A percentile compares a stretch with the other conserved stretches of the same genome.
Evolutionary conservation across 768 basidiomycete species (phyloP).

Genomic region (Suillus decipiens): DNA sequence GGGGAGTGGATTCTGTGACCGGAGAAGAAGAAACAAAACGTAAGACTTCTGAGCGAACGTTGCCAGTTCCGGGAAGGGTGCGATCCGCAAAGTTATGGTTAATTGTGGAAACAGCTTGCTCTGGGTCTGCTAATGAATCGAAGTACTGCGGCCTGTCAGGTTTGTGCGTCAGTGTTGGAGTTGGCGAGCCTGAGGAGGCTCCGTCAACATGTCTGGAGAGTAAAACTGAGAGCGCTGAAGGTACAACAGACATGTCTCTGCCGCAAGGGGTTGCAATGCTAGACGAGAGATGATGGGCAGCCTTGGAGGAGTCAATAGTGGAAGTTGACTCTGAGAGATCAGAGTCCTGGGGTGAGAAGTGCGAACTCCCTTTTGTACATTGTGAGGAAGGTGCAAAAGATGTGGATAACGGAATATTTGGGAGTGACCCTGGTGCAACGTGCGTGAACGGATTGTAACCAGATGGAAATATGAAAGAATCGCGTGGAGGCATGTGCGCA

Average conservation of each 20-base stretch:
- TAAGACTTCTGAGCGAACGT: not conserved
- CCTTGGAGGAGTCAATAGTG: conserved; percentile 25
- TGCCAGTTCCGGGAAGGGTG: not conserved
- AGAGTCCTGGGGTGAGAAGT: conserved; percentile 19
- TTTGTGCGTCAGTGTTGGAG: conserved; percentile 12
- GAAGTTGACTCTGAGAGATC: conserved; percentile 33
- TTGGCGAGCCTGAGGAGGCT: not conserved
- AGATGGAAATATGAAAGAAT: conserved; percentile 44
- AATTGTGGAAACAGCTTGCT: not conserved
- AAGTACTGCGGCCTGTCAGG: conserved; percentile 14
- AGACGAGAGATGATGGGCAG: conserved; percentile 7
- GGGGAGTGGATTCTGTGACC: not conserved
- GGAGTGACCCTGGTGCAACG: conserved; percentile 4
- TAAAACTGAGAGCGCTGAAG: conserved; percentile 40
- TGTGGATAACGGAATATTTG: conserved; percentile 17
- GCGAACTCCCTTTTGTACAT: conserved; percentile 27
- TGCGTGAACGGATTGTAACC: conserved; percentile 21
- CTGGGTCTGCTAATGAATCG: conserved; percentile 5
- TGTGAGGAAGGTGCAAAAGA: conserved; percentile 27
- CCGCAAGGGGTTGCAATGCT: conserved; percentile 23
- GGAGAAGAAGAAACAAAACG: conserved; percentile 1
- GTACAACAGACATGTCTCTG: conserved; percentile 22
- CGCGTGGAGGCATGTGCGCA: conserved; percentile 20
- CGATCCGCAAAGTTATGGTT: not conserved
- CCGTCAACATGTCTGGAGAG: conserved; percentile 26